Evolutionary conservation across 768 basidiomycete species (phyloP).

Genomic region (Omphalotus guepiniiformis): DNA sequence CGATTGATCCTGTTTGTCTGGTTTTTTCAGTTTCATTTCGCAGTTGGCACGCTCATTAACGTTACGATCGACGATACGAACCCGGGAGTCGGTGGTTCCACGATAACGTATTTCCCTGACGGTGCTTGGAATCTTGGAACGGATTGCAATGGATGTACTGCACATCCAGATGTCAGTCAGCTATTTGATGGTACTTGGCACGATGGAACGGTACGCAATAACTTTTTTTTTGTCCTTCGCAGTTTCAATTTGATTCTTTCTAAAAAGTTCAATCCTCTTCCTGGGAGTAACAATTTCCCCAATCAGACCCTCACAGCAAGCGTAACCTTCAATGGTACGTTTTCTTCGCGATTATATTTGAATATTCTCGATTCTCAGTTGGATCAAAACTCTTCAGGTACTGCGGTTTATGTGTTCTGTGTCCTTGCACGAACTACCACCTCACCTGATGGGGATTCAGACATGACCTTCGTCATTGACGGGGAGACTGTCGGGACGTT

Average conservation of each 20-base stretch:
- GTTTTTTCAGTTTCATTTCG: no score
- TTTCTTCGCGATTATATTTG: neutral
- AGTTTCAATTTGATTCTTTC: neutral
- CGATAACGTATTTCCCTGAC: slow-evolving; percentile 18
- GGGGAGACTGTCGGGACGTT: slow-evolving; percentile 21
- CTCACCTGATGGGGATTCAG: slow-evolving; percentile 22
- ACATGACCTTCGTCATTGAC: slow-evolving; percentile 33
- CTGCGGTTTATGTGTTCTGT: slow-evolving; percentile 44
- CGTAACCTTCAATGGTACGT: slow-evolving; percentile 32
- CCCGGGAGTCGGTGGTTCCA: slow-evolving; percentile 13
- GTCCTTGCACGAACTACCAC: slow-evolving; percentile 23
- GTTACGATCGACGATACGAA: slow-evolving; percentile 26
- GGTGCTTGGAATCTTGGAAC: slow-evolving; percentile 17
- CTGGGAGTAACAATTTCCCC: slow-evolving; percentile 13
- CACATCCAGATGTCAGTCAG: slow-evolving; percentile 11
- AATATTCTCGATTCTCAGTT: neutral
- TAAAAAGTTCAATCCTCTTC: slow-evolving; percentile 12
- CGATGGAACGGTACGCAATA: slow-evolving; percentile 12
- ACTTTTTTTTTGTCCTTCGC: slow-evolving; percentile 9
- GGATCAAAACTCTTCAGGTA: slow-evolving; percentile 27
- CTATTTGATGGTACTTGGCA: slow-evolving; percentile 21
- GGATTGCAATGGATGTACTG: slow-evolving; percentile 18
- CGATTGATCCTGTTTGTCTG: no score
- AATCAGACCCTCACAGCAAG: slow-evolving; percentile 23
- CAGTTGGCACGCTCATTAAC: slow-evolving; percentile 16